Evolutionary conservation across 768 basidiomycete genomes (phyloP), one percentile per base, ranked within the genome.

Genomic region (Asterophora parasitica): DNA sequence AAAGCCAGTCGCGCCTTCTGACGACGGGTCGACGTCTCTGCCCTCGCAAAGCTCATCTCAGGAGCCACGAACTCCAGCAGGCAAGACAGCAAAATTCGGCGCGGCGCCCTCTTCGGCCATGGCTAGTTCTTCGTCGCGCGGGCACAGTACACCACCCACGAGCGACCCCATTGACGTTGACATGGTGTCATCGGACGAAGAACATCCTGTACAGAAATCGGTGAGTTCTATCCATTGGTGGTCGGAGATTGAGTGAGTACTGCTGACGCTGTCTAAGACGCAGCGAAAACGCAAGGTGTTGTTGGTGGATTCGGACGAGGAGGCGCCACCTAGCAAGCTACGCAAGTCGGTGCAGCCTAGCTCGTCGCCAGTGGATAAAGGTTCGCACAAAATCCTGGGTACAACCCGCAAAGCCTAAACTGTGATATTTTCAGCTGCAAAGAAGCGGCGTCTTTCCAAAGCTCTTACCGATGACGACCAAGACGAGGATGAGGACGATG

Each of bases 141-240:
- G 67, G 15, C 72, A 70, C 42, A 83, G 73, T 53, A 87, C 85
- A 2, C 88, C 88, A 20, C 87, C 87, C 0, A 86, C 86, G 2
- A 90, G 87, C 53, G 86, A 90, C 53, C 72, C 78, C 23, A 77
- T 89, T 48, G 87, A 91, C 54, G 75, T 90, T 8, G 87, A 89
- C 59, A 82, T 88, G 80, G 53, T 81, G 41, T 73, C 72, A 7
- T 76, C 74, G 27, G 77, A 72, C 10, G 77, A 75, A 34, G 75
- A 74, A 16, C 55, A 59, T 40, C 55, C 55, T 34, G 57, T 58
- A 28, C 57, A 39, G 52, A 55, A 52, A 51, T 28, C 34, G 51
- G 44, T 56, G 48, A 46, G 44, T 26, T 7, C 41, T 3, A 23
- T 23, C 6, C 6, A 23, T 23, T 23, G 23, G 6, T 23, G 23